Evolutionary conservation across 176 grass and related monocot species (phyloP).

Genomic region (Saccharum officinarum): DNA sequence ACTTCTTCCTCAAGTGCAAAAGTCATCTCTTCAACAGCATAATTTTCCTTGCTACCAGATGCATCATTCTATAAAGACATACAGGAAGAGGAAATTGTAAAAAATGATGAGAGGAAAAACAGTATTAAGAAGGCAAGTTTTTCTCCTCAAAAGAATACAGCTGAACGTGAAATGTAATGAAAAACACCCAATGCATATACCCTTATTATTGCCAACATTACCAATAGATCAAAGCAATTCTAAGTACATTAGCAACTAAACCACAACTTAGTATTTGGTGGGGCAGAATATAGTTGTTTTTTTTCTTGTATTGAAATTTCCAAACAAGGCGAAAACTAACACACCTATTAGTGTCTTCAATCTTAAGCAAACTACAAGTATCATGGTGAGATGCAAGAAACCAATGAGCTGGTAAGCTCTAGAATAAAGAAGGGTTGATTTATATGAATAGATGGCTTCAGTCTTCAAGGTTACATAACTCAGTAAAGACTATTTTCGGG

Average conservation of each 20-base stretch:
- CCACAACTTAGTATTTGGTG: background rate
- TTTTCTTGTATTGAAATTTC: conserved; percentile 2
- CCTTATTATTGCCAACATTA: conserved; percentile 14
- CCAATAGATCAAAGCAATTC: background rate
- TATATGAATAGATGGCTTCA: background rate
- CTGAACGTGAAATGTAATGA: conserved; percentile 7
- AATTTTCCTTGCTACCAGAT: conserved; percentile 47
- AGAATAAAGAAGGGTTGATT: background rate
- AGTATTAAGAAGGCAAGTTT: background rate
- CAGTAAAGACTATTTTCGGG: no score
- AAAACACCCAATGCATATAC: background rate
- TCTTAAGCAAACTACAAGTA: background rate
- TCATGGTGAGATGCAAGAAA: background rate
- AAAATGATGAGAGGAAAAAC: background rate
- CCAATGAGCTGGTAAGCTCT: background rate
- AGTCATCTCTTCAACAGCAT: conserved; percentile 89
- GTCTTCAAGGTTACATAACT: background rate
- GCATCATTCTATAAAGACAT: conserved; percentile 62
- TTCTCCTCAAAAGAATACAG: background rate
- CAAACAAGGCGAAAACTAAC: background rate
- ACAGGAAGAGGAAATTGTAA: background rate
- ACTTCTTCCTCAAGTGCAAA: conserved; percentile 81
- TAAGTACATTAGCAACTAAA: conserved; percentile 8
- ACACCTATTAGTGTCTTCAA: background rate
- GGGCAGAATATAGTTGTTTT: conserved; percentile 4